Percentiles rank a stretch among this genome's conserved stretches.
phyloP scores from a whole-genome alignment of 2,329 filamentous ascomycete species.

The Trichophaea hybrida region DNA sequence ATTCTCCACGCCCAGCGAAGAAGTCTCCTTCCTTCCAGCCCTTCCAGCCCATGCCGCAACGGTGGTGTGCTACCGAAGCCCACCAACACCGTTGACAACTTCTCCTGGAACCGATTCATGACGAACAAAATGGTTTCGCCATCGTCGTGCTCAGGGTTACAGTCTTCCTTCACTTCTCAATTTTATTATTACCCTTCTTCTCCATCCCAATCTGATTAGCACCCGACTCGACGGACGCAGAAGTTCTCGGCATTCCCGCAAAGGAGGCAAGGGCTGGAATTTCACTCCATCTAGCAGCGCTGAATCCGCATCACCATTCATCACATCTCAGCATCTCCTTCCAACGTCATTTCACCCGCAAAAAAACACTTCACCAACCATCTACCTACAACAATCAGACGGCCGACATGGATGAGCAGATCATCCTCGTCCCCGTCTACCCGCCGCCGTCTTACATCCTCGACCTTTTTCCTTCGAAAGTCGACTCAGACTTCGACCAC shows the following conservation, averaged over 20 bases:
- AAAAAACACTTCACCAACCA: too few relatives aligned
- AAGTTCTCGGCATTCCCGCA: background rate
- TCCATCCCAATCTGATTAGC: background rate
- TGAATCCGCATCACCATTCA: background rate
- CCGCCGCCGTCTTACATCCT: background rate
- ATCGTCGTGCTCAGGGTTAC: background rate
- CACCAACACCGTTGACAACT: background rate
- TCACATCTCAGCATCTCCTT: background rate
- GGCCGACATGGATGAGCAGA: background rate
- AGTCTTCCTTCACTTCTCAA: background rate
- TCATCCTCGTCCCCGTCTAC: background rate
- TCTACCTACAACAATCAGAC: background rate
- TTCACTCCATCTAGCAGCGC: background rate
- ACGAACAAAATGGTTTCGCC: background rate
- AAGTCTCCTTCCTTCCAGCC: background rate
- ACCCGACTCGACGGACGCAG: background rate
- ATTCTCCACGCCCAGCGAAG: background rate
- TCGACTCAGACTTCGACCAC: background rate
- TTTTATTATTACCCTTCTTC: background rate
- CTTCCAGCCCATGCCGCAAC: background rate
- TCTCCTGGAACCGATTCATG: background rate
- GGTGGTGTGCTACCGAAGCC: background rate
- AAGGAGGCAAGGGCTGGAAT: too few relatives aligned
- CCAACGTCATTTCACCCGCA: background rate
- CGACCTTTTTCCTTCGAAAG: background rate